These are phyloP conservation scores for Cystofilobasidium ferigula DNA, from an alignment of 768 basidiomycete genomes.

Conservation along the genomic window DNA sequence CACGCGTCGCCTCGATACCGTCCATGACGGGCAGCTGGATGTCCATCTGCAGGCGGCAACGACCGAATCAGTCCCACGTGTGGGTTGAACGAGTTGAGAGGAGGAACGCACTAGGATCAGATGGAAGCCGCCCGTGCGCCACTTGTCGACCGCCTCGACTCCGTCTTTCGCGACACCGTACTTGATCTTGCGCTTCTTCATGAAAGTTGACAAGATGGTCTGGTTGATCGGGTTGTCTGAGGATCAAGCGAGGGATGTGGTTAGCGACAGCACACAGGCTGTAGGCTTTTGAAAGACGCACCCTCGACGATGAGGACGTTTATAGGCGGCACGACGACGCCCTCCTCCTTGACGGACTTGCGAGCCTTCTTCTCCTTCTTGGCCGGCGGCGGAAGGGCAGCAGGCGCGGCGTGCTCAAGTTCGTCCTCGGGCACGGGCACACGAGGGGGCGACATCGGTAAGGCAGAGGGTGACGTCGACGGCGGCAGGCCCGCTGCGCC, in stretches of 20 bases:
- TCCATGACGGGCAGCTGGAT: constrained; percentile 99
- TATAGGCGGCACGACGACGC: constrained; percentile 81
- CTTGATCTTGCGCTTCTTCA: constrained; percentile 91
- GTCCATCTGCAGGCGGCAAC: constrained; percentile 66
- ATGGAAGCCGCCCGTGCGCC: constrained; percentile 85
- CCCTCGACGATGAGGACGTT: constrained; percentile 97
- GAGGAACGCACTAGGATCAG: constrained; percentile 67
- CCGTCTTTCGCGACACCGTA: constrained; percentile 91
- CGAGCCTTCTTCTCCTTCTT: constrained; percentile 28
- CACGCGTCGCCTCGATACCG: constrained; percentile 92
- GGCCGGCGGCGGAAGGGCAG: not conserved
- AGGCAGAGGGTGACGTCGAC: not conserved
- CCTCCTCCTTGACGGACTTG: constrained; percentile 48
- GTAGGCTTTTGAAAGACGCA: constrained; percentile 39
- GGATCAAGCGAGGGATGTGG: not conserved
- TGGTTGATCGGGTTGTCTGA: constrained; percentile 98
- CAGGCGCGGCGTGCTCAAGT: not conserved
- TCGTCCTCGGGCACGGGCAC: not conserved
- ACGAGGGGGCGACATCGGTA: constrained; percentile 2
- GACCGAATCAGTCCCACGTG: not conserved
- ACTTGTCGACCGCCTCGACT: constrained; percentile 88
- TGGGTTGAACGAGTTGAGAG: not conserved
- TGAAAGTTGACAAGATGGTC: constrained; percentile 90
- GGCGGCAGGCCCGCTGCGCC: not conserved
- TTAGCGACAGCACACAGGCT: not conserved